These are phyloP conservation scores for Ajuga reptans DNA, from an alignment of 305 asterid species.

Conservation along the genomic window DNA sequence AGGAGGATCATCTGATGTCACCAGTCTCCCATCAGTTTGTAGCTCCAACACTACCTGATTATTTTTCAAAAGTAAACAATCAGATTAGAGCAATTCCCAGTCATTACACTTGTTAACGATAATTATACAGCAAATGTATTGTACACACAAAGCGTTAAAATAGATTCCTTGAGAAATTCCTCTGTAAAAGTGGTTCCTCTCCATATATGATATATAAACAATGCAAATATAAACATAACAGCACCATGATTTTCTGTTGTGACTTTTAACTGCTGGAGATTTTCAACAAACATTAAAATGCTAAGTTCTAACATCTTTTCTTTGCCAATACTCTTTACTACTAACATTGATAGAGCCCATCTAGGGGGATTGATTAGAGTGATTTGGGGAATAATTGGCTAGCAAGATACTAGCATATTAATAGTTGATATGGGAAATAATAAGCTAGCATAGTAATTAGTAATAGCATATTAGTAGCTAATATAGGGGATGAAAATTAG, in stretches of 20 bases:
- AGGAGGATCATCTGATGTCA: conserved; percentile 84
- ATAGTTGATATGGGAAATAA: no score
- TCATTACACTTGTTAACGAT: neutral
- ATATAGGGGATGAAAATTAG: no score
- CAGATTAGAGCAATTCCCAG: neutral
- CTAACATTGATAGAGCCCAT: no score
- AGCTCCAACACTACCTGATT: conserved; percentile 72
- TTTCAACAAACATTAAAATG: neutral
- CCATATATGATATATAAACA: neutral
- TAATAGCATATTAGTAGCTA: no score
- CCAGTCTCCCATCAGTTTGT: conserved; percentile 61
- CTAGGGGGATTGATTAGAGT: no score
- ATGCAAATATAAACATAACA: neutral
- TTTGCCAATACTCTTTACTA: neutral
- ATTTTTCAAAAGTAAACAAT: conserved; percentile 19
- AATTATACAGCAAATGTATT: neutral
- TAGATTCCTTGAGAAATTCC: neutral
- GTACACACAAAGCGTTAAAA: neutral
- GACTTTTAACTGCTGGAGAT: neutral
- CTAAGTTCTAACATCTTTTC: neutral
- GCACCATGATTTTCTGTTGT: neutral
- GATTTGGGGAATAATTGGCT: no score
- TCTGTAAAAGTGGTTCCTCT: neutral
- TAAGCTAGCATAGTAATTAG: no score
- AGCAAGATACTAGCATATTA: no score